These are phyloP conservation scores for Aspergillus asperescens DNA, from an alignment of 495 filamentous ascomycete genomes.

Conservation along the genomic window DNA sequence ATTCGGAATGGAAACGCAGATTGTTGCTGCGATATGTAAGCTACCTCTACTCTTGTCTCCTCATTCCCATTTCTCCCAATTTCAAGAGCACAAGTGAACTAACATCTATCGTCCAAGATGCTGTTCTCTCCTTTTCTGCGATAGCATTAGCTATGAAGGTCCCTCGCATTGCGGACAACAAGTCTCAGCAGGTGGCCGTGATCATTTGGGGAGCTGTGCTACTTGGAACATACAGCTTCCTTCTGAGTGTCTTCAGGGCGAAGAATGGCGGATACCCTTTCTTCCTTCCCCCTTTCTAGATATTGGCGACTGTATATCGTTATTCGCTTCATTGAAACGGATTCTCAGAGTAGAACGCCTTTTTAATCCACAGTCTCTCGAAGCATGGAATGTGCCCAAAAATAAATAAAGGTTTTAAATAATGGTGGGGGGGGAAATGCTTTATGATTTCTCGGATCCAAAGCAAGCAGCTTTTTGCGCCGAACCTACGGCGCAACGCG, in stretches of 20 bases:
- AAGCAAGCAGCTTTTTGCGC: too few species aligned
- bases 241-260: conserved; percentile 85
- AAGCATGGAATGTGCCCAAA: neutral
- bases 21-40: conserved; percentile 93
- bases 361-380: neutral
- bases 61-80: neutral
- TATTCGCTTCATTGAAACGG: neutral
- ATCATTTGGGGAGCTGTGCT: conserved; percentile 76
- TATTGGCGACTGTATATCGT: neutral
- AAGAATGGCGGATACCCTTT: conserved; percentile 98
- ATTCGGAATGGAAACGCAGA: conserved; percentile 93
- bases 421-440: too few species aligned
- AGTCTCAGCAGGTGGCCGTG: conserved; percentile 74
- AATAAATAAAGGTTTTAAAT: too few species aligned
- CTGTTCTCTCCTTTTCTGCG: conserved; percentile 82
- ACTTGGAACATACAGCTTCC: conserved; percentile 82
- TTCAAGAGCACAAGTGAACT: neutral
- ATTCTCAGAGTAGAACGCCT: neutral
- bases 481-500: too few species aligned
- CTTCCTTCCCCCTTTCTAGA: conserved; percentile 81
- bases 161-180: conserved; percentile 73
- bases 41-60: conserved; percentile 21
- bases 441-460: too few species aligned
- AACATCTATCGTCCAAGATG: conserved; percentile 54
- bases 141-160: conserved; percentile 89